Conservation (phyloP, 257 asterid species). For the Gentiana straminea region DNA sequence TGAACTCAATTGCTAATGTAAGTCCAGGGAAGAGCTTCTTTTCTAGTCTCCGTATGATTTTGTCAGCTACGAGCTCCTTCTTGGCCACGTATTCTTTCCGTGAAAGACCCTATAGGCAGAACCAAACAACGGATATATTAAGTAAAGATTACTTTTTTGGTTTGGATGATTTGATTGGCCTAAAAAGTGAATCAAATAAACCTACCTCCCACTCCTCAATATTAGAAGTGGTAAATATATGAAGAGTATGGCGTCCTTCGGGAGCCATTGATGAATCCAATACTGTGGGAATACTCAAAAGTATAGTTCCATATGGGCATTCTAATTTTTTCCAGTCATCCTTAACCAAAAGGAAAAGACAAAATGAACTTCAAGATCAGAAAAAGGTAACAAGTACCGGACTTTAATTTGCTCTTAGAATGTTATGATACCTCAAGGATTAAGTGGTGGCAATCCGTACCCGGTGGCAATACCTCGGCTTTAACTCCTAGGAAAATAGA, state of each 20-base stretch:
- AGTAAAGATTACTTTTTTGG: background rate
- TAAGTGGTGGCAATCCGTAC: slow-evolving; percentile 94
- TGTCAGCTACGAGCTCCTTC: slow-evolving; percentile 74
- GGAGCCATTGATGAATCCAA: slow-evolving; percentile 91
- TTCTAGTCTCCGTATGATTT: slow-evolving; percentile 75
- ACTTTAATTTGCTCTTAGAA: slow-evolving; percentile 1
- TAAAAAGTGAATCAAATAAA: slow-evolving; percentile 1
- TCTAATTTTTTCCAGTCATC: slow-evolving; percentile 82
- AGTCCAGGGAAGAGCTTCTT: slow-evolving; percentile 84
- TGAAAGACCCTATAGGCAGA: slow-evolving; percentile 57
- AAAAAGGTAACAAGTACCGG: background rate
- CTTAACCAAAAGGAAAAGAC: slow-evolving; percentile 23
- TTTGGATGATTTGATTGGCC: too few relatives aligned
- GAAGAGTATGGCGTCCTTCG: slow-evolving; percentile 89
- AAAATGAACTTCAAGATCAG: slow-evolving; percentile 9
- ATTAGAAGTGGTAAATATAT: slow-evolving; percentile 78
- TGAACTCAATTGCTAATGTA: slow-evolving; percentile 57
- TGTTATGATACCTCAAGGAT: slow-evolving; percentile 56
- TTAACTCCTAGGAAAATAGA: slow-evolving; percentile 90
- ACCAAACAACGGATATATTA: slow-evolving; percentile 2
- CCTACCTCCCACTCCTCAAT: slow-evolving; percentile 95
- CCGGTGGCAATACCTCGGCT: slow-evolving; percentile 78
- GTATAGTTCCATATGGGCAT: slow-evolving; percentile 77
- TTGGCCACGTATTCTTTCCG: slow-evolving; percentile 66
- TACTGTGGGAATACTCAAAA: slow-evolving; percentile 94